Evolutionary conservation across 2,329 filamentous ascomycete genomes (phyloP).

Genomic region (Akanthomyces lecanii): DNA sequence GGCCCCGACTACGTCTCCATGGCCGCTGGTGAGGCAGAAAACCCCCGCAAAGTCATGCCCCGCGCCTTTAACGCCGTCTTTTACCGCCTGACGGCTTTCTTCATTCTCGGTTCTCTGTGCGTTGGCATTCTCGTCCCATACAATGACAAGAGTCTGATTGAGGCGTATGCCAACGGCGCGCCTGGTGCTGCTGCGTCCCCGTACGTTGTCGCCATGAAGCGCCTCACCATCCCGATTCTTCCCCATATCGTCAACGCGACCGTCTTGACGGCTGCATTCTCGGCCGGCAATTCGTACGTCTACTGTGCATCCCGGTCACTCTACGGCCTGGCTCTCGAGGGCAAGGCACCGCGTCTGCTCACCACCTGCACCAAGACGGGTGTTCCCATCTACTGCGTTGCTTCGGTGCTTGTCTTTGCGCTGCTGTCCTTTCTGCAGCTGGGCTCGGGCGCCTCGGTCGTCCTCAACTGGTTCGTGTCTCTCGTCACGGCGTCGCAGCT

Average conservation of each 20-base stretch:
- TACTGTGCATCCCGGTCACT: conserved; percentile 67
- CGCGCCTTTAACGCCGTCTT: conserved; percentile 75
- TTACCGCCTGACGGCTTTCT: conserved; percentile 71
- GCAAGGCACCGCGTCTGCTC: conserved; percentile 59
- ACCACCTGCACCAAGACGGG: conserved; percentile 58
- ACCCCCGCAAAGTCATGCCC: conserved; percentile 65
- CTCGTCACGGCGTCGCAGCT: conserved; percentile 68
- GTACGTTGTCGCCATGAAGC: conserved; percentile 64
- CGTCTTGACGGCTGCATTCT: conserved; percentile 62
- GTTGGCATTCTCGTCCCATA: conserved; percentile 70
- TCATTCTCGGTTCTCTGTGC: conserved; percentile 67
- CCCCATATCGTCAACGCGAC: conserved; percentile 71
- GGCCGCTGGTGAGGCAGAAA: conserved; percentile 68
- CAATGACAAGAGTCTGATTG: conserved; percentile 57
- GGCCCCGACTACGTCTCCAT: conserved; percentile 66
- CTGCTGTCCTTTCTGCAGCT: conserved; percentile 72
- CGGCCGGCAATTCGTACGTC: conserved; percentile 60
- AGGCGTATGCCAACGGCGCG: conserved; percentile 53
- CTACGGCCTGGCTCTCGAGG: conserved; percentile 64
- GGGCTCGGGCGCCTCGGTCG: conserved; percentile 59
- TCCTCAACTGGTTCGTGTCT: conserved; percentile 69
- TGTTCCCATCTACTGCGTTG: conserved; percentile 71
- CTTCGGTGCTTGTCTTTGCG: conserved; percentile 60
- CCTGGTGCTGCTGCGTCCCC: conserved; percentile 67
- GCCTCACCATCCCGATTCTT: conserved; percentile 57